Evolutionary conservation across 805 yeast genomes (phyloP), one percentile per base, ranked within the genome.

Genomic region (Monosporozyma unispora): DNA sequence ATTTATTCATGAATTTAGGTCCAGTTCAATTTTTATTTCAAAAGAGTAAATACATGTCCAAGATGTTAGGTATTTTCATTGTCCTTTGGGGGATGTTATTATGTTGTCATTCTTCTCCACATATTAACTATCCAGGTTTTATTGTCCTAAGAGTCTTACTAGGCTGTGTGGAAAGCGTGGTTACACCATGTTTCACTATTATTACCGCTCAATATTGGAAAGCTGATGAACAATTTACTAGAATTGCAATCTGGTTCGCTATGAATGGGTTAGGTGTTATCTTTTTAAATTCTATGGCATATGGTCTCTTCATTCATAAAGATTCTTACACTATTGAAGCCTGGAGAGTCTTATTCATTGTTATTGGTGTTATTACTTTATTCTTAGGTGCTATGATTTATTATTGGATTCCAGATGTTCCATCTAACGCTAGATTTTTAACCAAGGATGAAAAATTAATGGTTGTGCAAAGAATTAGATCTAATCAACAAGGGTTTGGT

Each of bases 51-150:
- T 52, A 58, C 39, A 70, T 83, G 53, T 73, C 80, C 4, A 79
- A 77, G 54, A 64, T 79, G 3, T 69, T 76, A 3, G 68, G 78
- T 9, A 52, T 63, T 1, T 73, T 75, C 51, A 73, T 82, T 38
- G 57, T 80, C n/a, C 41, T 77, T 0, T 84, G 90, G 89, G 88
- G 88, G 21, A 57, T 61, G 28, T 61, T 80, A n/a, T 63, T 80
- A 33, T 69, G 77, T 35, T 66, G 78, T n/a, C 79, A 76, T 52
- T 73, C 84, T 1, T 50, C 46, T n/a, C 74, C 81, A 2, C 59
- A 70, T 38, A 53, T 61, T n/a, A 65, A 59, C 29, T 77, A 70
- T 52, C 67, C 75, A 8, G 75, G 79, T 0, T 70, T 78, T 47
- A 55, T 77, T 25, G 69, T 73, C 8, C 61, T 74, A n/a, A 68